These are phyloP conservation scores for Santalum album DNA, from an alignment of 164 flowering plant genomes.

Conservation along the genomic window DNA sequence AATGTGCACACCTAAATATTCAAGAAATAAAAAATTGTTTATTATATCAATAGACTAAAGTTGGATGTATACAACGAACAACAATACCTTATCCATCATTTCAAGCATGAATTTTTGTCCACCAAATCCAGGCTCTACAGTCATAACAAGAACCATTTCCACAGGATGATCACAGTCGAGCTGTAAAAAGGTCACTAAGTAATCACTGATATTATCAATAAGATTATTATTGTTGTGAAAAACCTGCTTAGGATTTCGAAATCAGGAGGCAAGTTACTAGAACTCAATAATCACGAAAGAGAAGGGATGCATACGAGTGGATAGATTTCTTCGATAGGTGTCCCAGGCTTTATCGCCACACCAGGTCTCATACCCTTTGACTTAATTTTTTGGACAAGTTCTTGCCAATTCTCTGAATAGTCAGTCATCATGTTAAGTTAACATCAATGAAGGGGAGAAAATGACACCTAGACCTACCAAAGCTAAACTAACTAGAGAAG, in stretches of 20 bases:
- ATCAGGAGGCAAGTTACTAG: neutral
- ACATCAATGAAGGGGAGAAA: constrained; percentile 1
- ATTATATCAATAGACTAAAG: constrained; percentile 1
- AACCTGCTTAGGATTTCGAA: neutral
- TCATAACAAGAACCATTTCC: constrained; percentile 98
- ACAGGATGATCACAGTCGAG: constrained; percentile 75
- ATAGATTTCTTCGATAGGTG: constrained; percentile 55
- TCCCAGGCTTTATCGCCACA: constrained; percentile 85
- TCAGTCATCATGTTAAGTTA: constrained; percentile 1
- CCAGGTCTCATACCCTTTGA: constrained; percentile 89
- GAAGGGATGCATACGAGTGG: constrained; percentile 24
- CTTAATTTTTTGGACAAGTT: constrained; percentile 65
- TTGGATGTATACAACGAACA: neutral
- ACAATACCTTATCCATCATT: constrained; percentile 82
- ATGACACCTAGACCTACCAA: neutral
- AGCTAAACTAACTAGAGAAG: neutral
- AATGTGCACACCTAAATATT: constrained; percentile 52
- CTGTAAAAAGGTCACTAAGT: too few species aligned
- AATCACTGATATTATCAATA: too few species aligned
- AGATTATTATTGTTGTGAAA: too few species aligned
- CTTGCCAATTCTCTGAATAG: constrained; percentile 79
- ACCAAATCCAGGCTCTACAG: constrained; percentile 99
- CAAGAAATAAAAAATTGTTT: constrained; percentile 5
- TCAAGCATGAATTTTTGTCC: constrained; percentile 98
- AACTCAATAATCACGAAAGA: neutral